Conservation (phyloP, 1,284 basidiomycete species). For the Pseudozyma thailandica region DNA sequence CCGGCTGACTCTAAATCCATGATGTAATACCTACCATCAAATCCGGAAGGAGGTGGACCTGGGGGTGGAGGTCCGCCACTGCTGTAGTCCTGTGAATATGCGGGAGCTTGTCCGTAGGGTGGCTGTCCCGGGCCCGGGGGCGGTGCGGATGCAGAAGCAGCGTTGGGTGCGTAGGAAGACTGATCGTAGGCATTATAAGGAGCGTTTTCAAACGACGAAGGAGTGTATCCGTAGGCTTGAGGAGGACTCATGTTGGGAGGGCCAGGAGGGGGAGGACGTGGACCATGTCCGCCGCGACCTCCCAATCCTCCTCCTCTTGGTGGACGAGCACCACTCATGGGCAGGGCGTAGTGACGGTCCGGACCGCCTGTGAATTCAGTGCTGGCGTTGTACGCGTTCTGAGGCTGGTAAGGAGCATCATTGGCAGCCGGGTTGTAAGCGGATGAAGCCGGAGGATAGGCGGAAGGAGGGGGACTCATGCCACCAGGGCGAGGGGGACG, state of each 20-base stretch:
- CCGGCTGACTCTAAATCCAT: too few relatives aligned
- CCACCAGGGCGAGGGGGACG: constrained; percentile 26
- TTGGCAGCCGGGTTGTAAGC: constrained; percentile 31
- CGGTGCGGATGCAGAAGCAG: constrained; percentile 15
- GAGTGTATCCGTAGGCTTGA: constrained; percentile 30
- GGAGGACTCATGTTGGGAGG: constrained; percentile 14
- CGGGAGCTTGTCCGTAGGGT: constrained; percentile 21
- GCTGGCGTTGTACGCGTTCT: constrained; percentile 22
- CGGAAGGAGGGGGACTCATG: constrained; percentile 36
- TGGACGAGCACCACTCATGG: constrained; percentile 29
- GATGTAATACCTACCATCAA: too few relatives aligned
- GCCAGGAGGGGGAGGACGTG: constrained; percentile 23
- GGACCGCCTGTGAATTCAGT: constrained; percentile 39
- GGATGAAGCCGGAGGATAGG: constrained; percentile 19
- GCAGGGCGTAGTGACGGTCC: constrained; percentile 33
- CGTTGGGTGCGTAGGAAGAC: constrained; percentile 7
- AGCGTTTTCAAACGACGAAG: constrained; percentile 22
- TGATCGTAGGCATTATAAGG: constrained; percentile 15
- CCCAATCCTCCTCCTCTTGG: constrained; percentile 36
- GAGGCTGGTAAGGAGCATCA: constrained; percentile 26
- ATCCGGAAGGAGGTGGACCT: constrained; percentile 14
- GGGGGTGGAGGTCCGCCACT: not conserved
- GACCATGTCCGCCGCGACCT: constrained; percentile 20
- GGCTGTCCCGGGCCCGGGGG: constrained; percentile 14
- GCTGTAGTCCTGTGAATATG: constrained; percentile 25